Evolutionary conservation across 2,329 filamentous ascomycete species (phyloP).

Genomic region (Onygena corvina): DNA sequence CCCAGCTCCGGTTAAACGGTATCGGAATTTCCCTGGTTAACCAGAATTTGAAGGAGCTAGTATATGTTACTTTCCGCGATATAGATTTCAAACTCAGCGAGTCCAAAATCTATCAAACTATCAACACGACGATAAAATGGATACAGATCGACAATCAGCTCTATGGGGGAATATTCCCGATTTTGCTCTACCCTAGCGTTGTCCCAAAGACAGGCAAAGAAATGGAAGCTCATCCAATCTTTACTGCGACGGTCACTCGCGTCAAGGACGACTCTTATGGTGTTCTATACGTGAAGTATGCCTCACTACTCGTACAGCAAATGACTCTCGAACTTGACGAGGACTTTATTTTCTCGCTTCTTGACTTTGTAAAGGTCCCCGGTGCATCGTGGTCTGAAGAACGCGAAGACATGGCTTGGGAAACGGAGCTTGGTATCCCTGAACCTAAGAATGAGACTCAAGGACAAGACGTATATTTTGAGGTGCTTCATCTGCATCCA

Average conservation of each 20-base stretch:
- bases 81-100: slow-evolving; percentile 85
- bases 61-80: slow-evolving; percentile 86
- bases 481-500: slow-evolving; percentile 89
- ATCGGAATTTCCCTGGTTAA: slow-evolving; percentile 92
- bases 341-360: slow-evolving; percentile 90
- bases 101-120: slow-evolving; percentile 83
- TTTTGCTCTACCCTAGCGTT: slow-evolving; percentile 92
- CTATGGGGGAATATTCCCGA: slow-evolving; percentile 95
- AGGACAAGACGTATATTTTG: slow-evolving; percentile 94
- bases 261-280: slow-evolving; percentile 98
- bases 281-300: slow-evolving; percentile 96
- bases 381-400: slow-evolving; percentile 79
- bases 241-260: slow-evolving; percentile 79
- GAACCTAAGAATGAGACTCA: slow-evolving; percentile 75
- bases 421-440: slow-evolving; percentile 80
- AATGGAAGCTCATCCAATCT: slow-evolving; percentile 87
- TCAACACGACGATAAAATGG: slow-evolving; percentile 90
- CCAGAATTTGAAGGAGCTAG: slow-evolving; percentile 75
- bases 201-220: slow-evolving; percentile 95
- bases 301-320: slow-evolving; percentile 82
- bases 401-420: slow-evolving; percentile 73
- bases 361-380: slow-evolving; percentile 89
- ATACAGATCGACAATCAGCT: slow-evolving; percentile 98
- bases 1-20: slow-evolving; percentile 75
- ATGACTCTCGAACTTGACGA: slow-evolving; percentile 98